Base-by-base conservation (phyloP, 2,329 filamentous ascomycete species). In the Hymenoscyphus infarciens region DNA sequence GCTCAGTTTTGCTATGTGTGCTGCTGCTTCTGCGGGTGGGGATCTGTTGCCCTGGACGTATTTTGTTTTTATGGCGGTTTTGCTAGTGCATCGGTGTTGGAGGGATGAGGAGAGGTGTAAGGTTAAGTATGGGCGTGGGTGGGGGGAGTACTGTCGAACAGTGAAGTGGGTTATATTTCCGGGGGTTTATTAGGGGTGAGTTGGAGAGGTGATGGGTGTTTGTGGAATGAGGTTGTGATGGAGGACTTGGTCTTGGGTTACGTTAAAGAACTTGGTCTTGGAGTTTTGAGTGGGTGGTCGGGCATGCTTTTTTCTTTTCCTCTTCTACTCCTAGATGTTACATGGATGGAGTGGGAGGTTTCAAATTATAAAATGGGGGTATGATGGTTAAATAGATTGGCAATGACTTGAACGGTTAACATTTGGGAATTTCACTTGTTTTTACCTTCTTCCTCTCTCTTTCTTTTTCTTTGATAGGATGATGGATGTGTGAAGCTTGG, bases 31-130 rank as follows among this genome's bases (percentile, higher is more conserved):
- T 5, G 78, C 78, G 3, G 70, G 73, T 5, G 68, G 68, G 0
- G 73, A 74, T 49, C 62, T 77, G 1, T 65, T 81, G 2, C 77
- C 79, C 0, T 82, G 79, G 77, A 74, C 72, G 0, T 82, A 81
- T 63, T 75, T 76, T 0, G 72, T 79, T 0, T 81, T 77, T 67
- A 80, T 81, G 77, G 75, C 75, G 0, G 61, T 74, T 2, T 63
- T 82, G 10, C 72, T 81, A 3, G 68, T 80, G 5, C 79, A 82
- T 68, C 74, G 80, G 5, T 80, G 78, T 55, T 73, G 75, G 38
- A 73, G 79, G 10, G 80, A 81, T 57, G 80, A 82, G 68, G 74
- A 75, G 59, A 71, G 79, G 8, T 81, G 78, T 49, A 72, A 70
- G 1, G 73, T 69, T 22, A 82, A 82, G 64, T 81, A 82, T 61